Conservation (phyloP, 148 eudicot species). For the Diospyros lotus region DNA sequence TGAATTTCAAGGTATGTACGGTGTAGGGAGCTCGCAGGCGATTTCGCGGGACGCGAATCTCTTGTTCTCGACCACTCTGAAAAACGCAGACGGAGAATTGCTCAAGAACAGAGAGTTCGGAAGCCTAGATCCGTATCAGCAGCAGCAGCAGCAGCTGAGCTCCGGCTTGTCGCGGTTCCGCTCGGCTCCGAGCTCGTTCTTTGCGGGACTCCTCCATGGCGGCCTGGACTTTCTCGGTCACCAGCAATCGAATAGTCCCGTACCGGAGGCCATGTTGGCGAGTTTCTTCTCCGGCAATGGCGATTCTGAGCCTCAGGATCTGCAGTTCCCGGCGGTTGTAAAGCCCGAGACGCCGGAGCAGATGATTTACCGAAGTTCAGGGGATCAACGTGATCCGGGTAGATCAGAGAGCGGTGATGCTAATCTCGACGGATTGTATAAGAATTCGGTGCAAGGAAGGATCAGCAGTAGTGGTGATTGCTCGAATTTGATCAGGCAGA, state of each 20-base stretch:
- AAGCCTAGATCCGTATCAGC: constrained; percentile 14
- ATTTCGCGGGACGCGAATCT: constrained; percentile 19
- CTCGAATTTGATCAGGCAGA: constrained; percentile 36
- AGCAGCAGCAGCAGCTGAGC: constrained; percentile 12
- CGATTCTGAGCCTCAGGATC: constrained; percentile 8
- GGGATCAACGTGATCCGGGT: constrained; percentile 9
- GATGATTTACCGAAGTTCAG: not conserved
- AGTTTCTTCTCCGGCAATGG: not conserved
- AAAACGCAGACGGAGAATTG: constrained; percentile 19
- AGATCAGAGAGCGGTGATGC: not conserved
- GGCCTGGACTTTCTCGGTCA: constrained; percentile 15
- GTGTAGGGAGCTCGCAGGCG: constrained; percentile 12
- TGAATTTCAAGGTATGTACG: constrained; percentile 8
- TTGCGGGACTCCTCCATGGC: constrained; percentile 21
- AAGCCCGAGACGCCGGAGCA: constrained; percentile 16
- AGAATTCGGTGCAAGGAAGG: constrained; percentile 18
- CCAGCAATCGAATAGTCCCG: constrained; percentile 14
- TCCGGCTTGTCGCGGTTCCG: constrained; percentile 28
- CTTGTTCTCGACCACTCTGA: constrained; percentile 9
- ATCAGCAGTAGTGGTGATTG: constrained; percentile 6
- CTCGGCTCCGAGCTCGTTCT: constrained; percentile 51
- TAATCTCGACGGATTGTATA: constrained; percentile 4
- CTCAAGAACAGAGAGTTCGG: constrained; percentile 19
- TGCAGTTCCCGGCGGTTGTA: constrained; percentile 12
- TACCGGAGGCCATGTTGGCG: constrained; percentile 16